Evolutionary conservation across 345 rosid species (phyloP).

Genomic region (Turritis glabra): DNA sequence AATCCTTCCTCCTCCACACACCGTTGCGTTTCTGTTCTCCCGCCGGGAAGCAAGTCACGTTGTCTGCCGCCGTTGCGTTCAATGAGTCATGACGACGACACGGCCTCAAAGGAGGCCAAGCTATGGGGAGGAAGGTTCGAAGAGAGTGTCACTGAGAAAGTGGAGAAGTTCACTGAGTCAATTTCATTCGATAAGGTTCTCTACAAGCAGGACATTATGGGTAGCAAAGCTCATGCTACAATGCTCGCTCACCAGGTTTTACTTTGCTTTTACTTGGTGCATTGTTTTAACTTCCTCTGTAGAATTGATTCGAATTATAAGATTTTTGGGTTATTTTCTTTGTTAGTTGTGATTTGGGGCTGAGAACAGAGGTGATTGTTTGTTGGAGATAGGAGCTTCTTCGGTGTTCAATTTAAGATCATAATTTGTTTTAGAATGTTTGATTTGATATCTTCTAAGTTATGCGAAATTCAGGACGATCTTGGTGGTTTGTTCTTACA

Average conservation of each 20-base stretch:
- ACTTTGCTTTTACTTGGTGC: neutral
- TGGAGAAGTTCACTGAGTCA: constrained; percentile 94
- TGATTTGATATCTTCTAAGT: neutral
- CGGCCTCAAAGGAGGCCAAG: constrained; percentile 68
- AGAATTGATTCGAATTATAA: neutral
- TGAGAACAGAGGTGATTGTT: too few relatives aligned
- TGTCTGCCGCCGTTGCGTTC: constrained; percentile 40
- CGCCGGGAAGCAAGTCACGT: constrained; percentile 34
- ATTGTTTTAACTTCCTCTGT: neutral
- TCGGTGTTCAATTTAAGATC: too few relatives aligned
- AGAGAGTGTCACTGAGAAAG: constrained; percentile 77
- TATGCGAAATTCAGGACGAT: neutral
- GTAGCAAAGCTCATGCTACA: constrained; percentile 92
- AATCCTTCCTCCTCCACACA: constrained; percentile 3
- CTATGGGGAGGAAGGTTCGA: constrained; percentile 98
- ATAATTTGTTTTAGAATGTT: too few relatives aligned
- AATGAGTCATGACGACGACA: constrained; percentile 43
- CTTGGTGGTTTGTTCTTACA: constrained; percentile 23
- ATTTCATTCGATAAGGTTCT: constrained; percentile 83
- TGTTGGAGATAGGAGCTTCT: too few relatives aligned
- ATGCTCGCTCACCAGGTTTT: constrained; percentile 88
- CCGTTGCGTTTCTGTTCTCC: constrained; percentile 23
- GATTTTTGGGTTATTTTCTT: too few relatives aligned
- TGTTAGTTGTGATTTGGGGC: too few relatives aligned
- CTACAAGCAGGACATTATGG: constrained; percentile 89